A percentile compares a stretch with the other conserved stretches of the same genome.
These are phyloP conservation scores for Herpotrichia juniperi DNA, from an alignment of 2,329 filamentous ascomycete genomes.

Conservation along the genomic window DNA sequence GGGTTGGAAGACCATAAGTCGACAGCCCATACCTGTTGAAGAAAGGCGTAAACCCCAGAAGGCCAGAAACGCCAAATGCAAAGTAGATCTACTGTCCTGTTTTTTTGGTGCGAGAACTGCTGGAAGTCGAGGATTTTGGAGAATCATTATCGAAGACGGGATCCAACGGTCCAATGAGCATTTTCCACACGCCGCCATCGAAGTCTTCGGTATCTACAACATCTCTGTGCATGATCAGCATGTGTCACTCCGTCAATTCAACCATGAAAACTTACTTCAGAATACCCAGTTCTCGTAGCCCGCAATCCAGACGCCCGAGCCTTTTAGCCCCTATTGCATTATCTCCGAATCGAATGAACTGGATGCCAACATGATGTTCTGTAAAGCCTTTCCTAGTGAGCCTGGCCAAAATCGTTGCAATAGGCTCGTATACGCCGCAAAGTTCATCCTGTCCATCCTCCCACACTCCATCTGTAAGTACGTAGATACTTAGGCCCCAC, in stretches of 20 bases:
- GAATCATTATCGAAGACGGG: constrained; percentile 12
- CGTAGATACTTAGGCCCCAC: constrained; percentile 6
- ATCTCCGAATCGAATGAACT: constrained; percentile 30
- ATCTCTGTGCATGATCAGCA: not conserved
- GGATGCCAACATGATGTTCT: constrained; percentile 17
- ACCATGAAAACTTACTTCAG: not conserved
- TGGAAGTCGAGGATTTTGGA: not conserved
- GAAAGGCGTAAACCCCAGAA: no score
- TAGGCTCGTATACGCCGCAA: constrained; percentile 4
- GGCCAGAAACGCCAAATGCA: no score
- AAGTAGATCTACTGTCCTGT: no score
- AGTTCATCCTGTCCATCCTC: constrained; percentile 5
- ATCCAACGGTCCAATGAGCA: constrained; percentile 7
- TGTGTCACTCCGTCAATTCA: not conserved
- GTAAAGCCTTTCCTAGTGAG: constrained; percentile 1
- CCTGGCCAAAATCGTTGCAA: constrained; percentile 6
- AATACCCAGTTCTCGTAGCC: constrained; percentile 3
- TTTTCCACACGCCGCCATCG: not conserved
- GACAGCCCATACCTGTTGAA: no score
- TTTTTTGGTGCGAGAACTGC: no score
- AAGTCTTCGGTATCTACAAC: not conserved
- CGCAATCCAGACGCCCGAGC: constrained; percentile 18
- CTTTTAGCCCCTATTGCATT: constrained; percentile 12
- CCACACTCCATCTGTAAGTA: constrained; percentile 19
- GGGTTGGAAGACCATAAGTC: no score